A percentile compares a stretch with the other conserved stretches of the same genome.
These are phyloP conservation scores for Dictyostelium brefeldianum DNA, from an alignment of 78 protist species.

Conservation along the genomic window DNA sequence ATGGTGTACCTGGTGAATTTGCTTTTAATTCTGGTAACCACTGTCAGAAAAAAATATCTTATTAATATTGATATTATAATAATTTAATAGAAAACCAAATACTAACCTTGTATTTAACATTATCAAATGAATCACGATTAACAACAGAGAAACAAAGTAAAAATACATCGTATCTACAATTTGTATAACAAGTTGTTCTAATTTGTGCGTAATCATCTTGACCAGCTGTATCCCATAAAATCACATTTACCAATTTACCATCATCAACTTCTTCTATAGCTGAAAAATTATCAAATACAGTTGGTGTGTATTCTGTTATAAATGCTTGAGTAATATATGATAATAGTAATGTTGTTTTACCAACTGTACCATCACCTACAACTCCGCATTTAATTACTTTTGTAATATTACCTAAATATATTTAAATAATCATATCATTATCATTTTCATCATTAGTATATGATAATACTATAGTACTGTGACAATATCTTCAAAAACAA, in stretches of 20 bases:
- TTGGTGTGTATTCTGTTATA: conserved; percentile 81
- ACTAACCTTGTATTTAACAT: conserved; percentile 79
- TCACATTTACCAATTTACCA: conserved; percentile 84
- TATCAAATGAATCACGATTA: conserved; percentile 86
- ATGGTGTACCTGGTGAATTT: conserved; percentile 83
- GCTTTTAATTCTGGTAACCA: conserved; percentile 81
- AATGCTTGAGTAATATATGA: conserved; percentile 86
- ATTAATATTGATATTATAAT: background rate
- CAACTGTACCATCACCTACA: conserved; percentile 40
- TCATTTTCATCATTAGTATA: background rate
- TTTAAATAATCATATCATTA: background rate
- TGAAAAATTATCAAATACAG: conserved; percentile 84
- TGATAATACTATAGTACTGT: background rate
- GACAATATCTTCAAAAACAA: too few relatives aligned
- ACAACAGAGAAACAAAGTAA: conserved; percentile 80
- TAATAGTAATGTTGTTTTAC: conserved; percentile 81
- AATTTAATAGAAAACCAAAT: too few relatives aligned
- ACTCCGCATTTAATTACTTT: conserved; percentile 78
- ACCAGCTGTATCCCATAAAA: conserved; percentile 84
- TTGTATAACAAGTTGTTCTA: conserved; percentile 82
- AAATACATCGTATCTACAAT: conserved; percentile 84
- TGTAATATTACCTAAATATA: conserved; percentile 27
- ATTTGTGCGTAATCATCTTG: conserved; percentile 86
- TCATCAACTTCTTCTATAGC: conserved; percentile 87
- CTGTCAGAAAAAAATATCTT: conserved; percentile 37